phyloP scores from a whole-genome alignment of 2,329 filamentous ascomycete species.

The Colletotrichum liriopes region DNA sequence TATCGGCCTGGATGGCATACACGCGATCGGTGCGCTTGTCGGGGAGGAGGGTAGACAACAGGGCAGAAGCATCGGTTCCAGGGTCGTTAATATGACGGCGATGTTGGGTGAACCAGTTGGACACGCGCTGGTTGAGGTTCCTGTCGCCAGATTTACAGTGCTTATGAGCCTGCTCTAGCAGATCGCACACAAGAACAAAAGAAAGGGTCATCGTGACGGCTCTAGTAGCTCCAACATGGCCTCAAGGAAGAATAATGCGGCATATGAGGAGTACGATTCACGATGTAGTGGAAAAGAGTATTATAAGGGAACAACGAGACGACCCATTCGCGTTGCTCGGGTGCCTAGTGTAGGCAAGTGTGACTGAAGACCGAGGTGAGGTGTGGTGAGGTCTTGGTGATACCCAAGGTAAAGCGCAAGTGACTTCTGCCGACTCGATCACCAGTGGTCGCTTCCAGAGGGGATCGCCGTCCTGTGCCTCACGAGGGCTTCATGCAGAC shows the following conservation, averaged over 20 bases:
- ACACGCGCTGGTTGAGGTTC: conserved; percentile 57
- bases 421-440: background rate
- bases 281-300: background rate
- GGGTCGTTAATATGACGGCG: conserved; percentile 70
- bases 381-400: background rate
- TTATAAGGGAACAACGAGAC: background rate
- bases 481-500: conserved; percentile 34
- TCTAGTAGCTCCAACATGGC: conserved; percentile 17
- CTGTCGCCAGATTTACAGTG: conserved; percentile 53
- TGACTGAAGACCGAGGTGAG: background rate
- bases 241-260: background rate
- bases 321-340: background rate
- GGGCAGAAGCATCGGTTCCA: conserved; percentile 71
- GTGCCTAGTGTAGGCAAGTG: background rate
- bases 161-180: conserved; percentile 78
- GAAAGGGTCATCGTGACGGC: conserved; percentile 70
- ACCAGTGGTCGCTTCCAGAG: conserved; percentile 2
- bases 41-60: conserved; percentile 84
- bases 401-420: conserved; percentile 15
- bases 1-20: conserved; percentile 76
- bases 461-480: conserved; percentile 22
- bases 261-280: background rate
- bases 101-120: conserved; percentile 80
- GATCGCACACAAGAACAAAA: conserved; percentile 81
- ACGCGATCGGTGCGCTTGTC: conserved; percentile 84